phyloP scores from a whole-genome alignment of 2,329 filamentous ascomycete species.

The Chaetomium globosum region DNA sequence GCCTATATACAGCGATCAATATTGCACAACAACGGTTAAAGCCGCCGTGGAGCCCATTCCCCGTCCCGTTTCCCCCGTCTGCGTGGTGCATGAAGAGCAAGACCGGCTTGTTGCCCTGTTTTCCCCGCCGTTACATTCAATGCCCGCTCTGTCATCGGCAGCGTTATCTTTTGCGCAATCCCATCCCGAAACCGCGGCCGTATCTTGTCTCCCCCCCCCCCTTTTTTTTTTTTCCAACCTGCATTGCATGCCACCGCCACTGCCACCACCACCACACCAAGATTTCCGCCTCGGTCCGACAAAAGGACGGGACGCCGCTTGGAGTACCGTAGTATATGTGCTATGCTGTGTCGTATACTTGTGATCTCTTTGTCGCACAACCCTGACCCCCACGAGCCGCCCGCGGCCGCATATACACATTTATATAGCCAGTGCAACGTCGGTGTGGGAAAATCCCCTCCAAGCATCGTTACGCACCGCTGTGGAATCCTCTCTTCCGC shows the following conservation, averaged over 20 bases:
- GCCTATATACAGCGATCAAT: neutral
- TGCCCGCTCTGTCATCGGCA: neutral
- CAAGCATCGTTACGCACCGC: neutral
- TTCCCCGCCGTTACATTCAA: neutral
- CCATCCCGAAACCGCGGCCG: no score
- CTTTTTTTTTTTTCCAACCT: neutral
- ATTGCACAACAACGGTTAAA: neutral
- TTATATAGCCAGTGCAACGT: constrained; percentile 17
- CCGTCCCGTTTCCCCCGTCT: neutral
- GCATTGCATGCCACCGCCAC: neutral
- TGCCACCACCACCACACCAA: neutral
- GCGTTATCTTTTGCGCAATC: neutral
- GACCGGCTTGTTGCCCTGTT: neutral
- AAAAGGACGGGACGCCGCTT: neutral
- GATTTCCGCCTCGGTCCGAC: neutral
- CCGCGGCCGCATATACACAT: neutral
- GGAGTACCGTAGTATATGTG: neutral
- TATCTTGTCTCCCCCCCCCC: neutral
- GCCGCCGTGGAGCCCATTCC: neutral
- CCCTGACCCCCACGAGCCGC: constrained; percentile 8
- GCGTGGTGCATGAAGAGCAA: neutral
- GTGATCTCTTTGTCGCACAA: no score
- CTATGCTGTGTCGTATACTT: no score
- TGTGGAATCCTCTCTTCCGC: neutral
- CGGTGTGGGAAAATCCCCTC: constrained; percentile 10